phyloP scores from a whole-genome alignment of 352 stramenopile species.

The Phytopythium kandeliae region DNA sequence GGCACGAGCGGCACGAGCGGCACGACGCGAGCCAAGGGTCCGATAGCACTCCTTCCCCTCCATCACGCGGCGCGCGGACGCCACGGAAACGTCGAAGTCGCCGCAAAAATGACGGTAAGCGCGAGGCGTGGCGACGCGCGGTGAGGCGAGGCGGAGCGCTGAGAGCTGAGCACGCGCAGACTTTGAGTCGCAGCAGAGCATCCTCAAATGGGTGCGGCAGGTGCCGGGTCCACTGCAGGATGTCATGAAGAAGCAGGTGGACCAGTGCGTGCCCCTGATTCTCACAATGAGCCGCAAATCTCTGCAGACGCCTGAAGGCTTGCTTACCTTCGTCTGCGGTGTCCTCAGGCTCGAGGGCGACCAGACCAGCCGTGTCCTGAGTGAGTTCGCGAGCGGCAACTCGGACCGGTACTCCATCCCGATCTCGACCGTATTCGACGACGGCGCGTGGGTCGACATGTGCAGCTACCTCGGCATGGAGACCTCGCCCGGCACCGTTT shows the following conservation, averaged over 20 bases:
- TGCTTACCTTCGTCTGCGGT: too few relatives aligned
- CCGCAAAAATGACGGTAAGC: constrained; percentile 1
- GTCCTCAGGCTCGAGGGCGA: constrained; percentile 35
- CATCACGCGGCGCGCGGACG: background rate
- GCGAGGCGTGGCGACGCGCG: too few relatives aligned
- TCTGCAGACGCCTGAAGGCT: too few relatives aligned
- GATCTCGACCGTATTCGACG: constrained; percentile 72
- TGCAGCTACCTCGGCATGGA: constrained; percentile 49
- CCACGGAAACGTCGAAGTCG: background rate
- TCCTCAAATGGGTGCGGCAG: constrained; percentile 71
- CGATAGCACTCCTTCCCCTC: too few relatives aligned
- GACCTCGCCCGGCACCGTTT: constrained; percentile 42
- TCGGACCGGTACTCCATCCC: constrained; percentile 33
- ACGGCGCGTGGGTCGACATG: constrained; percentile 80
- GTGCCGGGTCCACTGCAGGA: constrained; percentile 69
- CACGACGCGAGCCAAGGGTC: too few relatives aligned
- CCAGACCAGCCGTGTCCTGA: constrained; percentile 12
- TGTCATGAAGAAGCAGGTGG: constrained; percentile 66
- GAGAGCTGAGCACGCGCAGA: constrained; percentile 10
- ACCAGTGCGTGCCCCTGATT: constrained; percentile 29
- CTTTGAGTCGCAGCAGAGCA: constrained; percentile 57
- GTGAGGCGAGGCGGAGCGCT: background rate
- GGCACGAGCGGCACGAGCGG: background rate
- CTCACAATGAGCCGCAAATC: too few relatives aligned
- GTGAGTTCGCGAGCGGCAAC: constrained; percentile 31